These are phyloP conservation scores for Stygiomarasmius scandens DNA, from an alignment of 1,284 basidiomycete genomes.

Conservation along the genomic window DNA sequence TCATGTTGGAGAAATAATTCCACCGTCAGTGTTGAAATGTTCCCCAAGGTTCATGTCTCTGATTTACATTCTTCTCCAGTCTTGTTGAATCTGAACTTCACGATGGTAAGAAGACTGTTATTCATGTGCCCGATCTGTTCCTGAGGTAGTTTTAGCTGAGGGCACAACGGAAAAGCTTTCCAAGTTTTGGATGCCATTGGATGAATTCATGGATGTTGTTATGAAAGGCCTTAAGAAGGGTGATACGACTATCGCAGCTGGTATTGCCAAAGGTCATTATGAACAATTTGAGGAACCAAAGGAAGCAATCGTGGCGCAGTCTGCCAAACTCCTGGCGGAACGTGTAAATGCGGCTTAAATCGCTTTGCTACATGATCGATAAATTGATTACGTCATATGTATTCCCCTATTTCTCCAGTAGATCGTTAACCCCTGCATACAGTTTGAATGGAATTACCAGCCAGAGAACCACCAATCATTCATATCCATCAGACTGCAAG, in stretches of 20 bases:
- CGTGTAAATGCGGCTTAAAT: background rate
- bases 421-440: no score
- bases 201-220: conserved; percentile 47
- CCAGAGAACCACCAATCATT: no score
- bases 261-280: conserved; percentile 27
- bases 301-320: background rate
- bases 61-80: conserved; percentile 29
- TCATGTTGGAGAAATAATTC: conserved; percentile 60
- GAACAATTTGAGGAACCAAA: conserved; percentile 30
- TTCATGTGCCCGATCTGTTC: no score
- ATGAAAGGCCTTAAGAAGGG: conserved; percentile 54
- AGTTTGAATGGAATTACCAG: no score
- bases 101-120: conserved; percentile 47
- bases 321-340: background rate
- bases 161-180: conserved; percentile 51
- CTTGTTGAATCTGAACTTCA: conserved; percentile 69
- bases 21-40: conserved; percentile 50
- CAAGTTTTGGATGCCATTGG: conserved; percentile 63
- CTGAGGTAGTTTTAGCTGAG: conserved; percentile 51
- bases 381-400: no score
- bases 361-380: background rate
- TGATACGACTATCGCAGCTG: conserved; percentile 41
- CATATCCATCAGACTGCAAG: no score
- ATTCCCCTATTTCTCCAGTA: no score
- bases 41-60: background rate